Percentiles rank a stretch among this genome's conserved stretches.
Conservation (phyloP, 2,329 filamentous ascomycete genomes). For the Amauroascus verrucosus region DNA sequence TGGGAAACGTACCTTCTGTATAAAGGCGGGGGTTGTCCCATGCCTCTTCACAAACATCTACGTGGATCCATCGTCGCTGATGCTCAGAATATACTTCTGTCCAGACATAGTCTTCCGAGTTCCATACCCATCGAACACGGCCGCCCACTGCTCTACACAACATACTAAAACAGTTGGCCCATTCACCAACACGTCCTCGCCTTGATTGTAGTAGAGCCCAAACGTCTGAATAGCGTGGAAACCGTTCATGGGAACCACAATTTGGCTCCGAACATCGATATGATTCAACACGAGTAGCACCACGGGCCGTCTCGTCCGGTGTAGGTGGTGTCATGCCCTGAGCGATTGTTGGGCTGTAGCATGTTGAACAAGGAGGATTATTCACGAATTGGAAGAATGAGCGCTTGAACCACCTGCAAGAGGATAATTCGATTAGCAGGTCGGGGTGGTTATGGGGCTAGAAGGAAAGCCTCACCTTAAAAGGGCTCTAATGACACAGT, state of each 20-base stretch:
- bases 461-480: constrained; percentile 52
- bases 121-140: constrained; percentile 95
- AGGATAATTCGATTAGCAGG: constrained; percentile 13
- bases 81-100: constrained; percentile 95
- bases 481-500: constrained; percentile 84
- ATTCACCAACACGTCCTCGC: constrained; percentile 81
- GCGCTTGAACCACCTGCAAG: constrained; percentile 77
- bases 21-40: constrained; percentile 94
- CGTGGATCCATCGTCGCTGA: constrained; percentile 89
- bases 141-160: constrained; percentile 85
- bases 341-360: constrained; percentile 70
- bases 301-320: constrained; percentile 79
- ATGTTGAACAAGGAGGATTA: constrained; percentile 77
- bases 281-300: constrained; percentile 76
- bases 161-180: constrained; percentile 99
- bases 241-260: constrained; percentile 75
- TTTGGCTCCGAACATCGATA: constrained; percentile 71
- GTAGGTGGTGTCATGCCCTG: constrained; percentile 75
- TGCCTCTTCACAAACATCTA: constrained; percentile 85
- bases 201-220: constrained; percentile 83
- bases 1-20: constrained; percentile 55
- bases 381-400: constrained; percentile 96
- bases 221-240: constrained; percentile 88
- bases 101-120: constrained; percentile 94
- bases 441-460: constrained; percentile 6